These are phyloP conservation scores for Mycosphaerella sp. DNA, from an alignment of 2,329 filamentous ascomycete genomes.

Conservation along the genomic window DNA sequence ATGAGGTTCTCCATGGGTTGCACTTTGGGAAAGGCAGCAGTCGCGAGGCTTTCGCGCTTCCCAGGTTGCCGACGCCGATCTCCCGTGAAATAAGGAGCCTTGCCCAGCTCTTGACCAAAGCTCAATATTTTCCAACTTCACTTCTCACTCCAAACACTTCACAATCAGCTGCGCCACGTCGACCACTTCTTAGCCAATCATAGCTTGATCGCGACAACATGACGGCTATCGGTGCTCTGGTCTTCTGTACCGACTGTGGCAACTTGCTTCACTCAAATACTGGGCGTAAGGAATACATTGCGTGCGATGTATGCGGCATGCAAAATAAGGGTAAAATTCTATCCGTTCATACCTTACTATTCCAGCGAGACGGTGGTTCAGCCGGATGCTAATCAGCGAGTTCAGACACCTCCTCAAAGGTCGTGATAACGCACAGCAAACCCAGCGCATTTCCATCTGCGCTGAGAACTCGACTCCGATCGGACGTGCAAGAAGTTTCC, in stretches of 20 bases:
- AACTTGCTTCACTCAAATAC: conserved; percentile 78
- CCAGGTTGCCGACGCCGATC: conserved; percentile 1
- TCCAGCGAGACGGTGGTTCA: neutral
- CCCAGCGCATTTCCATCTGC: conserved; percentile 83
- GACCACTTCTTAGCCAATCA: neutral
- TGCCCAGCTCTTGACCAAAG: neutral
- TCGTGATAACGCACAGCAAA: conserved; percentile 76
- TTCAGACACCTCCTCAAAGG: conserved; percentile 68
- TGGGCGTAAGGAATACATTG: conserved; percentile 66
- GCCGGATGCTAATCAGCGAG: neutral
- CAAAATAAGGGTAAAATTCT: conserved; percentile 65
- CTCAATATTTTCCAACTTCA: conserved; percentile 13
- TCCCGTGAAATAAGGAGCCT: neutral
- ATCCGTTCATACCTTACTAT: neutral
- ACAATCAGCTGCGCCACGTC: neutral
- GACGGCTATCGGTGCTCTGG: conserved; percentile 82
- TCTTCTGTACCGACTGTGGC: conserved; percentile 90
- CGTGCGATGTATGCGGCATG: conserved; percentile 79
- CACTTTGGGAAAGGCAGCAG: conserved; percentile 1
- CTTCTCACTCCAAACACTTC: neutral
- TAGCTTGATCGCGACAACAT: conserved; percentile 44
- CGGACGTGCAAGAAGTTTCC: conserved; percentile 76
- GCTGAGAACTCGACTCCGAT: conserved; percentile 70
- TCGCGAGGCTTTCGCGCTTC: neutral
- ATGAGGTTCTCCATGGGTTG: neutral